Evolutionary conservation across 2,329 filamentous ascomycete genomes (phyloP).

Genomic region (Penicillium sclerotiorum): DNA sequence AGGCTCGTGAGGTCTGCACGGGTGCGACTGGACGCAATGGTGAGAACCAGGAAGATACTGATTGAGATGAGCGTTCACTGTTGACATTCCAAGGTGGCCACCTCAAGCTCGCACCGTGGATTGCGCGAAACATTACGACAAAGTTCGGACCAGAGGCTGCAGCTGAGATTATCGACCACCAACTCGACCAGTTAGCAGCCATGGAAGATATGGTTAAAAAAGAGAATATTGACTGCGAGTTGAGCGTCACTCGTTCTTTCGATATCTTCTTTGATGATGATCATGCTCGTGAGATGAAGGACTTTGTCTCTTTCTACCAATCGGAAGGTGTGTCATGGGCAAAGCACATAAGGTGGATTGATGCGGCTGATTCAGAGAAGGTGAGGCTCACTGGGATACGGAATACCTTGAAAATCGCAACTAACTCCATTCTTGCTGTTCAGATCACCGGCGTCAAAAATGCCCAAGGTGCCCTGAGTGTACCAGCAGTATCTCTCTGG

Average conservation of each 20-base stretch:
- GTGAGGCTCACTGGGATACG: neutral
- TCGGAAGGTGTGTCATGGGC: neutral
- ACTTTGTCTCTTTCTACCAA: conserved; percentile 16
- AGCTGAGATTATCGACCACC: conserved; percentile 43
- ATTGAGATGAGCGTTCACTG: neutral
- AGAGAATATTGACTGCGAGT: conserved; percentile 49
- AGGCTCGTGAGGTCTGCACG: conserved; percentile 43
- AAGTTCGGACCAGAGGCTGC: conserved; percentile 39
- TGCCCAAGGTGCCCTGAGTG: conserved; percentile 37
- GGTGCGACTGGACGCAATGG: conserved; percentile 50
- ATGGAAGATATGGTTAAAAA: conserved; percentile 43
- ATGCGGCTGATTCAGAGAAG: neutral
- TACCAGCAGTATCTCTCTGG: conserved; percentile 38
- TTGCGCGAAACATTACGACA: conserved; percentile 27
- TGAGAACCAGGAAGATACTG: conserved; percentile 4
- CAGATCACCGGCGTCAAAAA: conserved; percentile 36
- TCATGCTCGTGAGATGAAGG: conserved; percentile 26
- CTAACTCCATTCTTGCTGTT: neutral
- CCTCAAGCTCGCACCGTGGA: conserved; percentile 21
- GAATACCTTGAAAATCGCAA: neutral
- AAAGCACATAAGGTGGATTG: neutral
- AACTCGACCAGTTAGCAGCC: conserved; percentile 42
- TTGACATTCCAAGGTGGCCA: conserved; percentile 34
- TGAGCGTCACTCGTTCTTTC: conserved; percentile 41
- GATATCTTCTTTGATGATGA: conserved; percentile 44